These are phyloP conservation scores for Solanum aculeatissimum DNA, from an alignment of 305 asterid species.

Conservation along the genomic window DNA sequence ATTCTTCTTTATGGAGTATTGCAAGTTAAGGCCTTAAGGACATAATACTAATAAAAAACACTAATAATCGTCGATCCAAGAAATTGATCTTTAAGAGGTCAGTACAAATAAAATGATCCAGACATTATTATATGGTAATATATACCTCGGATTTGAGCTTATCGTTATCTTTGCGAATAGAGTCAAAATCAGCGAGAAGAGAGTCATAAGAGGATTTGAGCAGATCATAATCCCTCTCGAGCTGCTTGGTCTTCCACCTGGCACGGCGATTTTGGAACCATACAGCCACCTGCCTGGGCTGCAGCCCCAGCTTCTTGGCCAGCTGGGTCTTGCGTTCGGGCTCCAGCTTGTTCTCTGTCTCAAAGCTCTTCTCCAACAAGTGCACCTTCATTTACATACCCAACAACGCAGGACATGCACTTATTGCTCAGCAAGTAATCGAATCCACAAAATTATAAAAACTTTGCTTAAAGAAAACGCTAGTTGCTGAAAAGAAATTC, in stretches of 20 bases:
- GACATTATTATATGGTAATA: not conserved
- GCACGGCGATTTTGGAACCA: constrained; percentile 99
- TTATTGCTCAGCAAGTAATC: not conserved
- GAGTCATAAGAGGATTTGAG: constrained; percentile 81
- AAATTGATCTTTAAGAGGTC: not conserved
- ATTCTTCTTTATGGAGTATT: not conserved
- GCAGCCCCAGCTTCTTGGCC: constrained; percentile 83
- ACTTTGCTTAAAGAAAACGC: not conserved
- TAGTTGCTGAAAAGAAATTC: not conserved
- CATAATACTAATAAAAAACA: not conserved
- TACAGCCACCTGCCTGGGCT: constrained; percentile 96
- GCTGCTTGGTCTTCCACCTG: constrained; percentile 91
- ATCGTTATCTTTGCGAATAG: constrained; percentile 63
- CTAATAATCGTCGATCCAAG: not conserved
- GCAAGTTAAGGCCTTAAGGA: not conserved
- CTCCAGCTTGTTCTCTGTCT: constrained; percentile 92
- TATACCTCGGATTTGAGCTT: constrained; percentile 94
- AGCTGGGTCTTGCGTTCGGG: constrained; percentile 87
- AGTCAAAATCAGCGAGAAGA: constrained; percentile 56
- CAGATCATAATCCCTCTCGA: constrained; percentile 80
- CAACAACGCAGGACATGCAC: not conserved
- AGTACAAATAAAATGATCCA: not conserved
- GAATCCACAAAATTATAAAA: not conserved
- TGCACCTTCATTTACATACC: constrained; percentile 44
- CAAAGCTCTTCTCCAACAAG: constrained; percentile 92